Evolutionary conservation across 495 filamentous ascomycete genomes (phyloP).

Genomic region (Hyaloscypha variabilis): DNA sequence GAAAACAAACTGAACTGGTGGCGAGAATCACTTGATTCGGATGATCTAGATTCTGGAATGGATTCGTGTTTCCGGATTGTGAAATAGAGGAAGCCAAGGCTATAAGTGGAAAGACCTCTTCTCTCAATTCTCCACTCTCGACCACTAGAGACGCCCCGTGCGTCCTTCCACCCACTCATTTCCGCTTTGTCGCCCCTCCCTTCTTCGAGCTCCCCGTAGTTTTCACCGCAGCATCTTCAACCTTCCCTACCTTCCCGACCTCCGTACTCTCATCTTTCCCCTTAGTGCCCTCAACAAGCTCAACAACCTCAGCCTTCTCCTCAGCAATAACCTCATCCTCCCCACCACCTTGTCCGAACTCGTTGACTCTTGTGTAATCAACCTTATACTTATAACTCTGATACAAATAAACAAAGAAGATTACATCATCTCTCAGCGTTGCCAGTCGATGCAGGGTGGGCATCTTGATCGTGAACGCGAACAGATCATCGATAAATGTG

Average conservation of each 20-base stretch:
- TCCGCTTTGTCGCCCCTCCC: constrained; percentile 51
- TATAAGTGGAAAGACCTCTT: too few relatives aligned
- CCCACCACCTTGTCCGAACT: constrained; percentile 96
- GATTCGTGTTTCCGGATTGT: too few relatives aligned
- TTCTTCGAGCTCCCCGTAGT: constrained; percentile 37
- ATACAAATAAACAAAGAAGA: constrained; percentile 99
- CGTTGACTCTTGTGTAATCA: constrained; percentile 91
- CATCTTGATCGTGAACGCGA: constrained; percentile 99
- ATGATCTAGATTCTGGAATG: too few relatives aligned
- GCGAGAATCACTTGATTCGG: too few relatives aligned
- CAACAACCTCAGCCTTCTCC: constrained; percentile 41
- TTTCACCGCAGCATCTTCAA: constrained; percentile 31
- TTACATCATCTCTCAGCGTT: constrained; percentile 91
- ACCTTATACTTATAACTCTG: constrained; percentile 92
- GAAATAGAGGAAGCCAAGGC: too few relatives aligned
- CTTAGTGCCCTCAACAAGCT: background rate
- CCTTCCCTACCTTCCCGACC: constrained; percentile 52
- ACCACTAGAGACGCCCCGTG: too few relatives aligned
- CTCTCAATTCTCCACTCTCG: too few relatives aligned
- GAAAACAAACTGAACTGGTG: too few relatives aligned
- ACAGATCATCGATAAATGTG: constrained; percentile 73
- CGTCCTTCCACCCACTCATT: constrained; percentile 27
- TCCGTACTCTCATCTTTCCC: constrained; percentile 79
- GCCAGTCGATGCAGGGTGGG: constrained; percentile 93
- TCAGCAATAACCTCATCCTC: constrained; percentile 63